A percentile compares a stretch with the other conserved stretches of the same genome.
These are phyloP conservation scores for Chalciporus pseudorubinellus DNA, from an alignment of 768 basidiomycete species.

Conservation along the genomic window DNA sequence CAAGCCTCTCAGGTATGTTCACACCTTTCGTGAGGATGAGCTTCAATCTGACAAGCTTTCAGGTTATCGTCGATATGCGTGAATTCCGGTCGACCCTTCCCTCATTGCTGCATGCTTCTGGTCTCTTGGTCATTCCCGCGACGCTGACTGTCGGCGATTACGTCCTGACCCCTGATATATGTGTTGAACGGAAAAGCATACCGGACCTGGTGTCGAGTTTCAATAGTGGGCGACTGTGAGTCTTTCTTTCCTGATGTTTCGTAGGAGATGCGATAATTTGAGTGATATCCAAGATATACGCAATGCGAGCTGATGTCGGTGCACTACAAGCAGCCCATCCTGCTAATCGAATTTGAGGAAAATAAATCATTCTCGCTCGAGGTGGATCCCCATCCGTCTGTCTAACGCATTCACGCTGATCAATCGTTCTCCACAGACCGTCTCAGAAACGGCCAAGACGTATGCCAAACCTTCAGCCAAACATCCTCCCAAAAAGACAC, in stretches of 20 bases:
- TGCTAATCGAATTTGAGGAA: constrained; percentile 97
- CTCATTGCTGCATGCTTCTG: constrained; percentile 81
- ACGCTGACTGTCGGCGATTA: constrained; percentile 97
- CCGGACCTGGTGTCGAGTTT: constrained; percentile 92
- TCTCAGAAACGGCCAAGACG: constrained; percentile 59
- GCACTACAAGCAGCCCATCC: constrained; percentile 90
- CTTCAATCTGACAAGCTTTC: neutral
- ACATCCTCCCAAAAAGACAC: constrained; percentile 50
- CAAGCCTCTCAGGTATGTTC: constrained; percentile 60
- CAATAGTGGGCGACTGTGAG: constrained; percentile 89
- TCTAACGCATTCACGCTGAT: neutral
- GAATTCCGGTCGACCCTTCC: constrained; percentile 95
- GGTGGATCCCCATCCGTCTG: constrained; percentile 39
- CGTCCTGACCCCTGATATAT: constrained; percentile 91
- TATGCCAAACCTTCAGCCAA: constrained; percentile 61
- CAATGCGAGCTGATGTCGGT: constrained; percentile 97
- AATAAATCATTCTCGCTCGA: constrained; percentile 92
- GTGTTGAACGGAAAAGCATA: constrained; percentile 93
- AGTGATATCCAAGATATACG: constrained; percentile 62
- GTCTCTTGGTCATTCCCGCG: constrained; percentile 79
- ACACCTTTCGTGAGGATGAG: neutral
- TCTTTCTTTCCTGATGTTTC: constrained; percentile 13
- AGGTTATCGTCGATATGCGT: constrained; percentile 97
- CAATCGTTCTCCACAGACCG: constrained; percentile 39
- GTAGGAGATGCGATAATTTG: neutral